Evolutionary conservation across 23 red algal species (phyloP).

Genomic region (Gracilaria gracilis): DNA sequence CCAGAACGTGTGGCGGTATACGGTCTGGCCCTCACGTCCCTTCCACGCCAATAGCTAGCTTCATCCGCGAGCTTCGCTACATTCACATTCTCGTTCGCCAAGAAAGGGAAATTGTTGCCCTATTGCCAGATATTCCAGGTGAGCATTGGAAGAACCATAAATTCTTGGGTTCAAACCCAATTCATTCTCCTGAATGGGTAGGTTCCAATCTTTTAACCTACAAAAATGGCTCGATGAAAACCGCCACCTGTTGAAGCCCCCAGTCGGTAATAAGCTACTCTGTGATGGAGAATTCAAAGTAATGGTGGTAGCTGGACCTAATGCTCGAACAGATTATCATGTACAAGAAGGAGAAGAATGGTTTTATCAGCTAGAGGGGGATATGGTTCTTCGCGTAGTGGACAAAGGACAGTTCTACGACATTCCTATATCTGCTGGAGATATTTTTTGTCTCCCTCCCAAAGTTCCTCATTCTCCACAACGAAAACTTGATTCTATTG

Average conservation of each 20-base stretch:
- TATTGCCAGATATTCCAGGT: no score
- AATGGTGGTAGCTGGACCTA: constrained; percentile 97
- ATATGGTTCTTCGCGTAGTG: constrained; percentile 84
- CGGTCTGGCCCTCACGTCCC: no score
- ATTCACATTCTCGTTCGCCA: no score
- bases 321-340: constrained; percentile 96
- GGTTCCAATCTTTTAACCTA: constrained; percentile 68
- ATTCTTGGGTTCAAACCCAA: no score
- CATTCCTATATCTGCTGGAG: constrained; percentile 79
- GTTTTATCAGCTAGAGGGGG: constrained; percentile 96
- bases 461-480: constrained; percentile 89
- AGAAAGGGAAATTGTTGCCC: no score
- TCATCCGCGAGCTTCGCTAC: no score
- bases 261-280: constrained; percentile 91
- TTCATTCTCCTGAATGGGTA: constrained; percentile 17
- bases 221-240: constrained; percentile 86
- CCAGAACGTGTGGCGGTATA: no score
- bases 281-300: constrained; percentile 91
- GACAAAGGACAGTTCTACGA: constrained; percentile 81
- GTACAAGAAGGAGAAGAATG: constrained; percentile 92
- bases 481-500: constrained; percentile 72
- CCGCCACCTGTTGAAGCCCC: constrained; percentile 79
- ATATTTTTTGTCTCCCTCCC: constrained; percentile 89
- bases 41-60: no score
- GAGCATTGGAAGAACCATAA: no score